Percentiles rank a stretch among this genome's conserved stretches.
These are phyloP conservation scores for Globisporangium nodosum DNA, from an alignment of 352 stramenopile genomes.

Conservation along the genomic window DNA sequence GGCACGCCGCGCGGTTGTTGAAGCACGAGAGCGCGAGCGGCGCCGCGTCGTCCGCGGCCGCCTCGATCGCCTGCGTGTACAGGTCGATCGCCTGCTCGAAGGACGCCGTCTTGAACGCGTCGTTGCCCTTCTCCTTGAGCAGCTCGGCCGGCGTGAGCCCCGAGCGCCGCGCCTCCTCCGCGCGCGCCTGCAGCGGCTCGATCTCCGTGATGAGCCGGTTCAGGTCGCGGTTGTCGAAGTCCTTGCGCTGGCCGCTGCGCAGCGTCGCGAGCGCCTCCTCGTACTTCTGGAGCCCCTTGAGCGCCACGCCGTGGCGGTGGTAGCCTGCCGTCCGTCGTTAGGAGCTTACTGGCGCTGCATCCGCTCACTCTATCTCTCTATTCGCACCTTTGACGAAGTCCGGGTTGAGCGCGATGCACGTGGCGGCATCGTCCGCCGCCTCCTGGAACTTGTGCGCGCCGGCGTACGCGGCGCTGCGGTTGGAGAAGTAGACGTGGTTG, in stretches of 20 bases:
- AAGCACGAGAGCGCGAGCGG: slow-evolving; percentile 90
- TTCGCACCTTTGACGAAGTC: slow-evolving; percentile 89
- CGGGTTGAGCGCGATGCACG: slow-evolving; percentile 90
- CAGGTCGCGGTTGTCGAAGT: slow-evolving; percentile 85
- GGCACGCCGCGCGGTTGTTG: slow-evolving; percentile 94
- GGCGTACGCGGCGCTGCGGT: slow-evolving; percentile 80
- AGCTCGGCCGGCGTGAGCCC: slow-evolving; percentile 81
- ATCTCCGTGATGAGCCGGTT: slow-evolving; percentile 79
- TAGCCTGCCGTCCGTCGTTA: slow-evolving; percentile 43
- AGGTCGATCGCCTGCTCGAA: slow-evolving; percentile 91
- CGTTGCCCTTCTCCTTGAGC: slow-evolving; percentile 93
- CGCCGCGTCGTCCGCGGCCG: slow-evolving; percentile 59
- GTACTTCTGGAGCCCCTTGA: slow-evolving; percentile 86
- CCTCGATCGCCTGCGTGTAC: slow-evolving; percentile 92
- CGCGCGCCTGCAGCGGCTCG: slow-evolving; percentile 68
- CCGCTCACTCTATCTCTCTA: no score
- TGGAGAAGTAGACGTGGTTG: slow-evolving; percentile 94
- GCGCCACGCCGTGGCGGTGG: slow-evolving; percentile 90
- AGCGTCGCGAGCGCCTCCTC: slow-evolving; percentile 72
- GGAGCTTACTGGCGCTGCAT: no score
- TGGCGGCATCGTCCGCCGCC: slow-evolving; percentile 79
- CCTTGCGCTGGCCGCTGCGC: slow-evolving; percentile 61
- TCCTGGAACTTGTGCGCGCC: slow-evolving; percentile 69
- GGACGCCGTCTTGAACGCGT: slow-evolving; percentile 87
- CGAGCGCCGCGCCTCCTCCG: slow-evolving; percentile 53